Evolutionary conservation across 78 protist genomes (phyloP), one percentile per base, ranked within the genome.

Genomic region (Dictyostelium capitatum): DNA sequence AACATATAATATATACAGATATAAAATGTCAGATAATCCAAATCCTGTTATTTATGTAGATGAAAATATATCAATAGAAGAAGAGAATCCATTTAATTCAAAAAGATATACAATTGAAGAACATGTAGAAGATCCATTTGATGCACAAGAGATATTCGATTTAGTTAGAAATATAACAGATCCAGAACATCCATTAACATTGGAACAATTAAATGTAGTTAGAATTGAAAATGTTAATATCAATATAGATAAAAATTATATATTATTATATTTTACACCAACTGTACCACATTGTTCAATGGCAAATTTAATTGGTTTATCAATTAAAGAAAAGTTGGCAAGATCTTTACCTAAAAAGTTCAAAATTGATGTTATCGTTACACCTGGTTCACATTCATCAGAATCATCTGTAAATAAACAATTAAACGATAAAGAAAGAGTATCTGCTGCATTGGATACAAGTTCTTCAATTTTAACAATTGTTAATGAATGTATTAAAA

Each of bases 151-250:
- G 53, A 87, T 87, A 46, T 87, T 87, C 15, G 95, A 91, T 74
- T 65, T 91, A 46, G 79, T 91, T 37, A 69, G 95, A 73, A n/a
- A 56, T 53, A 97, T 98, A 64, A 96, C 92, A 17, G 99, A 98
- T 62, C 99, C 99, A 10, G 99, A 98, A 94, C 99, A 98, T 80
- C 99, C 99, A 28, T 80, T 93, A 59, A 95, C 99, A 11, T 85
- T 98, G 59, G 99, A 98, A 48, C 98, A 98, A 94, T 85, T 98
- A 54, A 81, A 94, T 30, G 98, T 97, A 17, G 94, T 77, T 17
- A 56, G 89, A 80, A 41, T 73, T 46, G 92, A 87, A 69, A 81
- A 81, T 48, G 89, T 82, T 6, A 64, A 72, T 23, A 83, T 98
- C 9, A 97, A 95, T 70, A 83, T 89, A 47, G 62, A 82, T 53